Evolutionary conservation across 768 basidiomycete species (phyloP).

Genomic region (Naganishia randhawae): DNA sequence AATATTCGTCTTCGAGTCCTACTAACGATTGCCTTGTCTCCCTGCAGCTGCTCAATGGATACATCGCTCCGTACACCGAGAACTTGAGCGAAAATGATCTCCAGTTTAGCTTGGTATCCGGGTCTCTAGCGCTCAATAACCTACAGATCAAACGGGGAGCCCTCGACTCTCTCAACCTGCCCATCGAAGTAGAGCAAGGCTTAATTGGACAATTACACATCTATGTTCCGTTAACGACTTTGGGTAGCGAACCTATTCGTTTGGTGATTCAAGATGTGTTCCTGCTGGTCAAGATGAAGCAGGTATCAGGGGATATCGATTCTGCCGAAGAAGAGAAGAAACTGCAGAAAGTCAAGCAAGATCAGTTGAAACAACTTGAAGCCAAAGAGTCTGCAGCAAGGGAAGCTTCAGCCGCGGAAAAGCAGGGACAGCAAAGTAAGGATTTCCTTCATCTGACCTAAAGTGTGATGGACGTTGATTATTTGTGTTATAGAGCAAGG

Average conservation of each 20-base stretch:
- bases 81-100: conserved; percentile 93
- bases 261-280: conserved; percentile 90
- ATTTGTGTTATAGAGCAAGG: neutral
- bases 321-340: conserved; percentile 79
- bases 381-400: conserved; percentile 53
- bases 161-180: conserved; percentile 89
- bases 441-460: no score
- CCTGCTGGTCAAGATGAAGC: conserved; percentile 71
- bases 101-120: conserved; percentile 17
- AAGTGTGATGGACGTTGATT: no score
- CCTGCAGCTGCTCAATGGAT: conserved; percentile 73
- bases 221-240: conserved; percentile 4
- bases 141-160: conserved; percentile 87
- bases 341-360: conserved; percentile 77
- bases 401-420: conserved; percentile 46
- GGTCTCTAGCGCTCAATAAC: conserved; percentile 57
- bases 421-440: conserved; percentile 48
- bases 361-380: conserved; percentile 84
- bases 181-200: conserved; percentile 94
- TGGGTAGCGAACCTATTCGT: conserved; percentile 66
- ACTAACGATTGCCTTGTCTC: neutral
- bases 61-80: conserved; percentile 91
- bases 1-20: neutral
- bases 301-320: conserved; percentile 63
- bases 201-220: conserved; percentile 8